phyloP scores from a whole-genome alignment of 176 grass and related monocot species.

The Zea luxurians region DNA sequence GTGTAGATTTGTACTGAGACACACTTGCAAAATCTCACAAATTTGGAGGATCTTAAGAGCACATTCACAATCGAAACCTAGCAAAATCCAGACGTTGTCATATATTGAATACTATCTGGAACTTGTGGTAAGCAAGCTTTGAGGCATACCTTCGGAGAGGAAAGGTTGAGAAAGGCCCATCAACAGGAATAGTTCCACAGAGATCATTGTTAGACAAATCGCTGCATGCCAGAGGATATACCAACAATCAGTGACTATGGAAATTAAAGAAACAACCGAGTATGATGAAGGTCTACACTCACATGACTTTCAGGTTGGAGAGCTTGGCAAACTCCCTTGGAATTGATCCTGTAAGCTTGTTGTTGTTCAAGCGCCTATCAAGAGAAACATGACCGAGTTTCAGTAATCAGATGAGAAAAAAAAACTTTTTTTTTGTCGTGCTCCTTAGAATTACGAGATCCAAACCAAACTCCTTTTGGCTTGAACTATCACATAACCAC shows the following conservation, averaged over 20 bases:
- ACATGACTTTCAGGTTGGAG: conserved; percentile 93
- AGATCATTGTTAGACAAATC: conserved; percentile 96
- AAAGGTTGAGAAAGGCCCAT: conserved; percentile 88
- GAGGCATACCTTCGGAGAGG: conserved; percentile 69
- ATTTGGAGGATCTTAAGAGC: not conserved
- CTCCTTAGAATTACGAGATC: not conserved
- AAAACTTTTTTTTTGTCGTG: not conserved
- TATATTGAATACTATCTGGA: not conserved
- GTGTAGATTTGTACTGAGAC: not conserved
- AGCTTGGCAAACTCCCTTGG: conserved; percentile 81
- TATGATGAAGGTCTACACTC: conserved; percentile 38
- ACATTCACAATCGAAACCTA: not conserved
- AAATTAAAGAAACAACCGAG: conserved; percentile 9
- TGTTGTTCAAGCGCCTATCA: conserved; percentile 82
- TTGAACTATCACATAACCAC: conserved; percentile 12
- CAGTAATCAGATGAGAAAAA: conserved; percentile 12
- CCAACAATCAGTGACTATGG: conserved; percentile 18
- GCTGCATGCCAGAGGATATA: conserved; percentile 34
- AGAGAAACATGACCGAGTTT: conserved; percentile 15
- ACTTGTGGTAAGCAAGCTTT: conserved; percentile 6
- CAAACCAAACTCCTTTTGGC: not conserved
- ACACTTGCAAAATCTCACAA: not conserved
- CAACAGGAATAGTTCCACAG: conserved; percentile 88
- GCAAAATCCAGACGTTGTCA: not conserved
- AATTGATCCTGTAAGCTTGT: conserved; percentile 85